Evolutionary conservation across 176 grass and related monocot genomes (phyloP), one percentile per base, ranked within the genome.

Genomic region (Dactylis glomerata): DNA sequence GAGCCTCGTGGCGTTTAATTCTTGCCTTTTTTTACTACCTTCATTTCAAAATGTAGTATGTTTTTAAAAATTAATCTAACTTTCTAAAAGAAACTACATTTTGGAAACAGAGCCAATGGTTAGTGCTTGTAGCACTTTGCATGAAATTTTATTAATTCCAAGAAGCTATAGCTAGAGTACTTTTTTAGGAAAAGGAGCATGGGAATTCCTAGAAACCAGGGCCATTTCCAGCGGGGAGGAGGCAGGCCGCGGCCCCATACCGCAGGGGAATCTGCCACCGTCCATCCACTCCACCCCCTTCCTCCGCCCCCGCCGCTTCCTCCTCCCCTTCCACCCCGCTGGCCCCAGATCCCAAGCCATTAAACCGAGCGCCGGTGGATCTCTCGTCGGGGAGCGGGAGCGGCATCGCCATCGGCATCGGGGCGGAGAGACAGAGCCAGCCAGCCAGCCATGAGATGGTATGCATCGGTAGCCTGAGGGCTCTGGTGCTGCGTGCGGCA

Each of bases 391-490:
- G 63, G 61, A 77, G 67, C 45, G 79, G 40, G 31, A 73, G 10
- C 26, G 72, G 41, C 36, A 68, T 12, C 28, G 73, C 38, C 54
- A 52, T 80, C 37, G 8, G 27, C 59, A 72, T 24, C 68, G 68
- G 68, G 57, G 50, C 8, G 23, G 34, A 36, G 12, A 81, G 34
- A 61, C 71, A 36, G 12, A 81, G 34, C 52, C 71, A 82, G 81
- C 74, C 70, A 70, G 32, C 68, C 75, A 88, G 79, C 38, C 81
- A 92, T 88, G 89, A 96, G 91, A 96, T 96, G 93, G 90, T 96
- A 96, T 91, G 88, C 93, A 76, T 91, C 77, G 81, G 86, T 91
- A 91, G 91, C 86, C 89, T 96, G 83, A 96, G 88, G 87, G 91
- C 89, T 57, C 91, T 95, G 64, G 58, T 91, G 77, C 76, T 89